A percentile compares a stretch with the other conserved stretches of the same genome.
Conservation (phyloP, 495 filamentous ascomycete species). For the Penicillium alfredii region DNA sequence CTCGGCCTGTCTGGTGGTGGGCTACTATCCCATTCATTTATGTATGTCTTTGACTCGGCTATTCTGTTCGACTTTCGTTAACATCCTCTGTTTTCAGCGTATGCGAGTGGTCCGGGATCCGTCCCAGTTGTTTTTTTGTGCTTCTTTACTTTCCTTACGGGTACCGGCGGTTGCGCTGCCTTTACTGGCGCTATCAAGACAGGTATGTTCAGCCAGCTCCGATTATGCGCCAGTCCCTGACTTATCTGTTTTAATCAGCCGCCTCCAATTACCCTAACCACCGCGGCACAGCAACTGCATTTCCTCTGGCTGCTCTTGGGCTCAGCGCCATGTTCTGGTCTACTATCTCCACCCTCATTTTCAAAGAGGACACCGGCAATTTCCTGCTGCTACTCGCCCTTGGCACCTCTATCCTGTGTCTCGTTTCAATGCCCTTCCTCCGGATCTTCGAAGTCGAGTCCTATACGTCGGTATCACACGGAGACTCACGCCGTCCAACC, state of each 20-base stretch:
- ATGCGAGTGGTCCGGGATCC: conserved; percentile 46
- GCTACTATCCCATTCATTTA: conserved; percentile 74
- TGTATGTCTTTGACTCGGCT: conserved; percentile 33
- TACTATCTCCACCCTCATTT: conserved; percentile 64
- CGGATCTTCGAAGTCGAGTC: conserved; percentile 56
- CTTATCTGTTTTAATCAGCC: conserved; percentile 38
- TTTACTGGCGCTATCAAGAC: conserved; percentile 84
- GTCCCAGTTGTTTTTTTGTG: conserved; percentile 65
- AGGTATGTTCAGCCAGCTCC: conserved; percentile 28
- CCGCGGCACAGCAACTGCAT: conserved; percentile 88
- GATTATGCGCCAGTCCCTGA: not conserved
- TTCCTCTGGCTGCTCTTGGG: conserved; percentile 88
- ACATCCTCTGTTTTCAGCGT: conserved; percentile 40
- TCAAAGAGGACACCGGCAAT: conserved; percentile 74
- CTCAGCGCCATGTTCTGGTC: conserved; percentile 97
- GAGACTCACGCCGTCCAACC: conserved; percentile 30
- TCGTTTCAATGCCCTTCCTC: conserved; percentile 75
- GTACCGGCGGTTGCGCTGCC: conserved; percentile 78
- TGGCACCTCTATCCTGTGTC: conserved; percentile 70
- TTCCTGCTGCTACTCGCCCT: conserved; percentile 75
- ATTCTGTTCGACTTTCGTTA: no score
- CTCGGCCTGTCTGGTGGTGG: conserved; percentile 59
- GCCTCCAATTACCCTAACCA: conserved; percentile 90
- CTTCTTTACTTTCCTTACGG: conserved; percentile 77
- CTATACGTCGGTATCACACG: conserved; percentile 60